Base-by-base conservation (phyloP, 306 rosid genomes). In the Coriaria nepalensis region DNA sequence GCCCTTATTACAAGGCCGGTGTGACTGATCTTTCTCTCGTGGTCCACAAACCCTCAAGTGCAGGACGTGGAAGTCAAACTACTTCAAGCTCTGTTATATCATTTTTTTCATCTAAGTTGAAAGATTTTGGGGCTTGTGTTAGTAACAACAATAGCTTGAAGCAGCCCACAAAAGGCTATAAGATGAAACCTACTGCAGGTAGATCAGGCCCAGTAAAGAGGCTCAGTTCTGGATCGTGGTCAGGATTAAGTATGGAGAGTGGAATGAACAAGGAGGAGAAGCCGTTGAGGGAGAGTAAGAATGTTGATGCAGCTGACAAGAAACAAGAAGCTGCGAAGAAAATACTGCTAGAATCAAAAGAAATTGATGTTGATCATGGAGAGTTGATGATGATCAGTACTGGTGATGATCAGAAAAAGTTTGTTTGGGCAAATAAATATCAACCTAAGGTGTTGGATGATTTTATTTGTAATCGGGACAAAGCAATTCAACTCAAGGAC, bases 271-370 rank as follows among this genome's bases (percentile, higher is more conserved):
- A n/a, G 7, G 60, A 64, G 45, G 70, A 63, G 86, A 81, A 78
- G 80, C 73, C 78, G 41, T 67, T 76, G 95, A 70, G 75, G 66
- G 77, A 62, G 79, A 68, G n/a, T n/a, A n/a, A n/a, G n/a, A n/a
- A n/a, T n/a, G n/a, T n/a, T n/a, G n/a, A n/a, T n/a, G n/a, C n/a
- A n/a, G n/a, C n/a, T n/a, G n/a, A n/a, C n/a, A n/a, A n/a, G n/a
- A n/a, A n/a, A n/a, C n/a, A n/a, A n/a, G n/a, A n/a, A n/a, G n/a
- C n/a, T n/a, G n/a, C n/a, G n/a, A n/a, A n/a, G n/a, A n/a, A n/a
- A n/a, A n/a, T n/a, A n/a, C n/a, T n/a, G n/a, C n/a, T n/a, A n/a
- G n/a, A n/a, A n/a, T n/a, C n/a, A n/a, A n/a, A n/a, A n/a, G n/a
- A n/a, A n/a, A n/a, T n/a, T n/a, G n/a, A n/a, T n/a, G n/a, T n/a